These are phyloP conservation scores for Stephanodiscus triporus DNA, from an alignment of 108 stramenopile genomes.

Conservation along the genomic window DNA sequence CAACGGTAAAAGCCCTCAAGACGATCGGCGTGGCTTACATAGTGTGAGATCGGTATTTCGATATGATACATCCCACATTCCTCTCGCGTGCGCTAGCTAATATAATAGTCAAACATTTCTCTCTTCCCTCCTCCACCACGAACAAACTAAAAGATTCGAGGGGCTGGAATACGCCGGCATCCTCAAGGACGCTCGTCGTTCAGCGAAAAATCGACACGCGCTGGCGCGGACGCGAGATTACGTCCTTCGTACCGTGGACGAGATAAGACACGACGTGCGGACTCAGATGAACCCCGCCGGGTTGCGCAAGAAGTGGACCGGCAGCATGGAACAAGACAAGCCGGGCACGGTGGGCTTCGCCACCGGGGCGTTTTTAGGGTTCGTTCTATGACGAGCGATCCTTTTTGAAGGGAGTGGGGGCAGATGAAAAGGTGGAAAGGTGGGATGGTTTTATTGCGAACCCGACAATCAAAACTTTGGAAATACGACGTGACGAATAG, in stretches of 20 bases:
- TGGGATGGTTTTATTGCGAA: too few relatives aligned
- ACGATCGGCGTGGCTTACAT: conserved; percentile 39
- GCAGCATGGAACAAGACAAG: conserved; percentile 35
- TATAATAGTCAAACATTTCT: background rate
- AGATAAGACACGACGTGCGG: conserved; percentile 33
- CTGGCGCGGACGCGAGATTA: conserved; percentile 32
- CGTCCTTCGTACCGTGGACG: conserved; percentile 34
- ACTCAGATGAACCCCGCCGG: conserved; percentile 14
- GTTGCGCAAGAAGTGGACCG: conserved; percentile 5
- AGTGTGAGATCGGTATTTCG: conserved; percentile 18
- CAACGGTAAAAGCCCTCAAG: conserved; percentile 35
- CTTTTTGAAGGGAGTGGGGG: too few relatives aligned
- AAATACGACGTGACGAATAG: too few relatives aligned
- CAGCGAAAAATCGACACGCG: conserved; percentile 14
- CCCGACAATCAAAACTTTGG: too few relatives aligned
- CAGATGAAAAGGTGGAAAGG: too few relatives aligned
- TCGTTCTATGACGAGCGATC: conserved; percentile 14
- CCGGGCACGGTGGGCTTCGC: conserved; percentile 35
- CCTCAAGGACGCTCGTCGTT: conserved; percentile 33
- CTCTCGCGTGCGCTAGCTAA: background rate
- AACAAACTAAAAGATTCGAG: conserved; percentile 28
- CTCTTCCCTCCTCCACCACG: background rate
- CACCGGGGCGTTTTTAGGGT: conserved; percentile 41
- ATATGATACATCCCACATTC: background rate
- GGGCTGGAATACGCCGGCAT: conserved; percentile 50